phyloP scores from a whole-genome alignment of 2,329 filamentous ascomycete species.

The Ilyonectria mors-panacis region DNA sequence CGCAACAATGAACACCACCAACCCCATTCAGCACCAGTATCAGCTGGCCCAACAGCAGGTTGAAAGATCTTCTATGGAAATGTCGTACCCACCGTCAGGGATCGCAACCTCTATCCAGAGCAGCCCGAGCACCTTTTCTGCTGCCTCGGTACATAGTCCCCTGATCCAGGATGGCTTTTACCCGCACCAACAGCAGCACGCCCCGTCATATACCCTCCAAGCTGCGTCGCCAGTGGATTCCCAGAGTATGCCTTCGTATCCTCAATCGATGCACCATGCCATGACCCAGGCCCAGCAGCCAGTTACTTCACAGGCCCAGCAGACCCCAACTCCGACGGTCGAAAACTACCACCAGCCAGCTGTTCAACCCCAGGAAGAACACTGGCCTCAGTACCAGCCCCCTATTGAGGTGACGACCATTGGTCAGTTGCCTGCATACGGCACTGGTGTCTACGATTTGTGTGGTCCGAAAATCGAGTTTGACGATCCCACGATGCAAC shows the following conservation, averaged over 20 bases:
- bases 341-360: conserved; percentile 56
- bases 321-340: conserved; percentile 39
- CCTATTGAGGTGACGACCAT: conserved; percentile 71
- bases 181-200: conserved; percentile 66
- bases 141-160: conserved; percentile 68
- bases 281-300: conserved; percentile 53
- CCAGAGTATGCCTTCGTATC: conserved; percentile 60
- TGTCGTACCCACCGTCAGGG: conserved; percentile 65
- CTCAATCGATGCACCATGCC: conserved; percentile 58
- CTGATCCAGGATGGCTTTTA: conserved; percentile 70
- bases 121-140: conserved; percentile 72
- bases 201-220: conserved; percentile 65
- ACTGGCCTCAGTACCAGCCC: conserved; percentile 72
- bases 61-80: conserved; percentile 63
- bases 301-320: conserved; percentile 54
- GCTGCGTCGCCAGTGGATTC: conserved; percentile 64
- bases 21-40: conserved; percentile 64
- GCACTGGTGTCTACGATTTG: conserved; percentile 65
- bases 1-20: conserved; percentile 72
- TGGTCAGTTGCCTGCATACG: conserved; percentile 65
- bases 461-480: conserved; percentile 72
- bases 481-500: conserved; percentile 70
- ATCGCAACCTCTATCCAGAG: conserved; percentile 68
- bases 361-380: conserved; percentile 61
- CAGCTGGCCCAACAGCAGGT: conserved; percentile 66